Evolutionary conservation across 1,284 basidiomycete genomes (phyloP).

Genomic region (Apiotrichum mycotoxinovorans): DNA sequence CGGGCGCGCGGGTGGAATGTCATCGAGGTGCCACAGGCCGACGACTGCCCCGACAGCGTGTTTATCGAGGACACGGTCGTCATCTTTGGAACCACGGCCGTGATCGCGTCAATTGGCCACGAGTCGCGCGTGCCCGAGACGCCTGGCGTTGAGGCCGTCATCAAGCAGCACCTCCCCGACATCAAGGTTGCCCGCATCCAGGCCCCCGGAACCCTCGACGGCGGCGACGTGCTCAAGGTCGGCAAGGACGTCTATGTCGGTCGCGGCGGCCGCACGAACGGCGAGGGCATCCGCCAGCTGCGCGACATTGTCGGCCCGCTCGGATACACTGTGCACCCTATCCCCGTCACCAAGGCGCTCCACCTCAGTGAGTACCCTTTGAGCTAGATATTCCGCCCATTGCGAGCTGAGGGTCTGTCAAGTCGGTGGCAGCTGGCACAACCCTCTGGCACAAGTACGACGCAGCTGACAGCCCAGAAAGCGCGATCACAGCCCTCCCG

Average conservation of each 20-base stretch:
- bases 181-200: constrained; percentile 2
- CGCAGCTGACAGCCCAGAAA: constrained; percentile 1
- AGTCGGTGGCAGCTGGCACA: too few species aligned
- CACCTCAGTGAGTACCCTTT: constrained; percentile 11
- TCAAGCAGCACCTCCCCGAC: background rate
- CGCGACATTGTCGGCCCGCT: background rate
- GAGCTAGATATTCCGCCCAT: too few species aligned
- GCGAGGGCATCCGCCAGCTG: constrained; percentile 10
- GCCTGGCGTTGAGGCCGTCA: background rate
- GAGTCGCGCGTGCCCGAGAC: constrained; percentile 3
- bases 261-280: constrained; percentile 4
- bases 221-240: constrained; percentile 15
- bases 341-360: constrained; percentile 12
- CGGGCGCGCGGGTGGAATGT: constrained; percentile 1
- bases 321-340: constrained; percentile 3
- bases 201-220: constrained; percentile 6
- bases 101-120: constrained; percentile 4
- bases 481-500: constrained; percentile 9
- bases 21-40: constrained; percentile 6
- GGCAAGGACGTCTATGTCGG: constrained; percentile 13
- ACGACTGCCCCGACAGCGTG: constrained; percentile 10
- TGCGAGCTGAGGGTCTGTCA: too few species aligned
- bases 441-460: too few species aligned
- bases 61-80: constrained; percentile 13
- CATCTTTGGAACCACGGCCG: constrained; percentile 8